Percentiles rank a stretch among this genome's conserved stretches.
Conservation (phyloP, 2,329 filamentous ascomycete genomes). For the Verticillium zaregamsianum region DNA sequence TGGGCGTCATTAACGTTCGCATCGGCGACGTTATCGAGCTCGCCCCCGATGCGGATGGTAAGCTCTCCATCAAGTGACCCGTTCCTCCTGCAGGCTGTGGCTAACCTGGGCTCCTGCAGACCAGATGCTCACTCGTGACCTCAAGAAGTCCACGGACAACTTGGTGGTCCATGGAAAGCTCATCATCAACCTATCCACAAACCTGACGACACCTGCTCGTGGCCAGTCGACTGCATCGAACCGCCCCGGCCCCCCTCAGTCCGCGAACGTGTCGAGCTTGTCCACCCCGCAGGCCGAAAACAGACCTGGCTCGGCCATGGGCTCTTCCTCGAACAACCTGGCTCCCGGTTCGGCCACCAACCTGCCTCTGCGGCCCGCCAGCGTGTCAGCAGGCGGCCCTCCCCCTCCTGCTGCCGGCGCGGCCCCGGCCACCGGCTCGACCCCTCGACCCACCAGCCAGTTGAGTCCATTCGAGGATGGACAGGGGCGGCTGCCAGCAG, state of each 20-base stretch:
- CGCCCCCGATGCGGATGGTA: constrained; percentile 86
- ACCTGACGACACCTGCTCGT: constrained; percentile 68
- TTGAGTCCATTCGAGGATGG: constrained; percentile 94
- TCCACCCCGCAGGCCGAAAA: constrained; percentile 40
- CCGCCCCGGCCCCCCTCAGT: constrained; percentile 36
- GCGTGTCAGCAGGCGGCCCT: constrained; percentile 21
- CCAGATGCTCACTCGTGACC: constrained; percentile 96
- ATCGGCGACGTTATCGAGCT: constrained; percentile 94
- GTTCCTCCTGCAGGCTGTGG: constrained; percentile 1
- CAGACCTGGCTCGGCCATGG: constrained; percentile 50
- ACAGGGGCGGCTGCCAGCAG: constrained; percentile 86
- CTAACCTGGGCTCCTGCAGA: constrained; percentile 49
- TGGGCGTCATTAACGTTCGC: constrained; percentile 95
- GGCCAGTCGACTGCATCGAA: constrained; percentile 39
- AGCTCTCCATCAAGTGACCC: constrained; percentile 22
- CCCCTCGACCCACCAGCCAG: constrained; percentile 29
- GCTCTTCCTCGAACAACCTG: constrained; percentile 35
- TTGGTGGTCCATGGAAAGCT: constrained; percentile 96
- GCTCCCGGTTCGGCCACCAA: constrained; percentile 34
- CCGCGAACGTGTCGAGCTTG: constrained; percentile 38
- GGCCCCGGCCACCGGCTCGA: constrained; percentile 9
- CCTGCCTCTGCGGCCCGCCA: constrained; percentile 43
- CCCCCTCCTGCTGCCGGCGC: constrained; percentile 25
- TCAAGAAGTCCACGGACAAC: constrained; percentile 98
- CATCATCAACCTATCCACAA: constrained; percentile 93